Base-by-base conservation (phyloP, 1,139 yeast genomes). In the Yamadazyma dushanensis region DNA sequence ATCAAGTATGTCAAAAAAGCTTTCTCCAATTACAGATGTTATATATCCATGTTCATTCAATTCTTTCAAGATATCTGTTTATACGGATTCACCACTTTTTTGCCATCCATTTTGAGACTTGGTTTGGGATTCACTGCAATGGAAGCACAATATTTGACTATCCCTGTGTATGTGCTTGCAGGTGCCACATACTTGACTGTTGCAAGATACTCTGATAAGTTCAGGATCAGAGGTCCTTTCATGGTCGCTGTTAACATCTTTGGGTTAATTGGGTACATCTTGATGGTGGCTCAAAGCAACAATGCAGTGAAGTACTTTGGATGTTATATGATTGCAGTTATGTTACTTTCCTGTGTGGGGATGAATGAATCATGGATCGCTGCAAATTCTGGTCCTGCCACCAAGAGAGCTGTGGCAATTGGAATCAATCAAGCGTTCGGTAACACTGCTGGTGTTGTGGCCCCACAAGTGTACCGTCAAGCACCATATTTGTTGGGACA, bases 11-110 rank as follows among this genome's bases (percentile, higher is more conserved):
- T 30, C 21, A 22, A 16, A 9, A 16, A 30, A 26, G 73, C 75
- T 2, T 46, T 69, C 23, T 45, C 39, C 31, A 78, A 73, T 45
- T 53, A 63, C 16, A 66, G 69, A 43, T 61, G 70, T 16, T 55
- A 63, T 50, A 48, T 63, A 11, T 61, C 68, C 24, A 62, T 70
- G 21, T 40, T 59, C 9, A 70, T 73, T 31, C 70, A 73, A 43
- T 73, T 73, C 45, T 70, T 76, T 52, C 68, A 58, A 25, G 78
- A 73, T 53, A 46, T 64, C 23, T 60, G 70, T 5, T 54, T 73
- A 24, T 73, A 70, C 44, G 78, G 78, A 5, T 64, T 71, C 37
- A 66, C 74, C 1, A 72, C 75, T 0, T 73, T 73, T 45, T 54
- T 73, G 34, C 78, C 78, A 14, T 59, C 67, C 5, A 70, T 73